Conservation (phyloP, 106 monocot genomes). For the Cymbidium sinense region DNA sequence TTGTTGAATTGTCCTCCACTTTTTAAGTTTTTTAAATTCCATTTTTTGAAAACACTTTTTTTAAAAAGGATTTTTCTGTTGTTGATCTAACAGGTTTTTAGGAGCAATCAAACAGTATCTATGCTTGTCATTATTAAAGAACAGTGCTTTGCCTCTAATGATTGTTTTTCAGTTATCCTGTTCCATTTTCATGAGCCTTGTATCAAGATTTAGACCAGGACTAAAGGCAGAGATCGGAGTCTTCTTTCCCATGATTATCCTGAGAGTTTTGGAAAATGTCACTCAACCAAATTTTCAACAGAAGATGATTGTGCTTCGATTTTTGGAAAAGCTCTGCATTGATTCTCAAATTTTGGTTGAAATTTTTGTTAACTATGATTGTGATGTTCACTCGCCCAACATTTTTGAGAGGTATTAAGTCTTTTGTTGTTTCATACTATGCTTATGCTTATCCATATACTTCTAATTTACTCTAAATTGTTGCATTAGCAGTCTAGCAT, state of each 20-base stretch:
- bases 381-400: constrained; percentile 86
- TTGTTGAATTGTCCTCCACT: not conserved
- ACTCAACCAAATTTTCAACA: constrained; percentile 88
- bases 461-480: not conserved
- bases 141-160: constrained; percentile 71
- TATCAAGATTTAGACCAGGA: constrained; percentile 85
- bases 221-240: constrained; percentile 94
- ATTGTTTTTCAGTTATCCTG: constrained; percentile 95
- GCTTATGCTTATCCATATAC: not conserved
- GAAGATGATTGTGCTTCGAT: constrained; percentile 84
- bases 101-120: constrained; percentile 94
- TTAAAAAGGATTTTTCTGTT: constrained; percentile 12
- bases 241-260: constrained; percentile 91
- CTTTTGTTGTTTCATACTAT: constrained; percentile 1
- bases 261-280: constrained; percentile 89
- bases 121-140: constrained; percentile 86
- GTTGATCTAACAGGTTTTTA: constrained; percentile 56
- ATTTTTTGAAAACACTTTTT: not conserved
- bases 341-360: constrained; percentile 92
- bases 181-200: constrained; percentile 83
- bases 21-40: not conserved
- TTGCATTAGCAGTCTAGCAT: not conserved
- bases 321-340: constrained; percentile 71
- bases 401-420: constrained; percentile 81
- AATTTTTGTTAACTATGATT: constrained; percentile 87